Evolutionary conservation across 257 asterid genomes (phyloP).

Genomic region (Nicotiana paniculata): DNA sequence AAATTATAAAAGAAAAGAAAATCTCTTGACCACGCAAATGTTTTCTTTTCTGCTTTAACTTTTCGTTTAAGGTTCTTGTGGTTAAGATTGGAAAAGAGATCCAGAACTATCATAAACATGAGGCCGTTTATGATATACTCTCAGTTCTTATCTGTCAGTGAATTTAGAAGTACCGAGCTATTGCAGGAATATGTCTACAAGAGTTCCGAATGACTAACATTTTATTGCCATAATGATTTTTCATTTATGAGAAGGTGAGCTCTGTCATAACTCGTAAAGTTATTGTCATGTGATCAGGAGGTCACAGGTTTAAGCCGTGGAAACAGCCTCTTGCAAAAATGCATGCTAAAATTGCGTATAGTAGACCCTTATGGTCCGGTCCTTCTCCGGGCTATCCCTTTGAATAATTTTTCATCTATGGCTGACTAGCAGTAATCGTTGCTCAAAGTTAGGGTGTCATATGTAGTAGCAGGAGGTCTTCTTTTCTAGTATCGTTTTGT

Average conservation of each 20-base stretch:
- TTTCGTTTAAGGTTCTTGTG: not conserved
- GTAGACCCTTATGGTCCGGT: too few species aligned
- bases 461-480: too few species aligned
- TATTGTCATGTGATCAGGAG: too few species aligned
- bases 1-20: not conserved
- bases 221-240: too few species aligned
- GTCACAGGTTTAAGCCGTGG: rapidly evolving
- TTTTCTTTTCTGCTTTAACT: not conserved
- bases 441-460: too few species aligned
- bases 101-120: not conserved
- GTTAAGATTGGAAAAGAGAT: not conserved
- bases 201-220: not conserved
- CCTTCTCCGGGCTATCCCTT: too few species aligned
- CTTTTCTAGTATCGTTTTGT: not conserved
- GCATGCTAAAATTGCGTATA: too few species aligned
- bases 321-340: too few species aligned
- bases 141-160: not conserved
- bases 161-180: not conserved
- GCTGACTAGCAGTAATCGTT: too few species aligned
- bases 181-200: not conserved
- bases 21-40: not conserved
- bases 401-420: too few species aligned
- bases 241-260: too few species aligned
- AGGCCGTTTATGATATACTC: not conserved
- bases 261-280: too few species aligned